phyloP scores from a whole-genome alignment of 805 yeast species.

The Hanseniaspora jakobsenii region DNA sequence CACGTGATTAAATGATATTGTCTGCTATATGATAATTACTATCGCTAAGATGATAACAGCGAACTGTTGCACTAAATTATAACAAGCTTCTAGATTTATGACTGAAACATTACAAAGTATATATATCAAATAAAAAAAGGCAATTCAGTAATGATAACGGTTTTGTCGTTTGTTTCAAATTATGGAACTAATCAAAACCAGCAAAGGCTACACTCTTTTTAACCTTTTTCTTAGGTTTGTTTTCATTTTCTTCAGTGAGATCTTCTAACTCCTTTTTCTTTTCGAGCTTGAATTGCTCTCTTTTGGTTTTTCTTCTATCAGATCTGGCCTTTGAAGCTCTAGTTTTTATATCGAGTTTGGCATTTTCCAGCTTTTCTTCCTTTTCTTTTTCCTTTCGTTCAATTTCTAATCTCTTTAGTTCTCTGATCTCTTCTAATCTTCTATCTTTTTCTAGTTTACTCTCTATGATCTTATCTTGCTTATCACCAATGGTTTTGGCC shows the following conservation, averaged over 20 bases:
- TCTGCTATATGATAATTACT: no score
- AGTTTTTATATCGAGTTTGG: constrained; percentile 62
- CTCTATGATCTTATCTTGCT: constrained; percentile 64
- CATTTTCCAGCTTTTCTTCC: constrained; percentile 55
- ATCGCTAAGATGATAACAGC: no score
- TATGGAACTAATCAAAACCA: constrained; percentile 8
- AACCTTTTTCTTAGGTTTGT: constrained; percentile 11
- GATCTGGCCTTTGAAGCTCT: constrained; percentile 62
- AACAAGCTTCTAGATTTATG: no score
- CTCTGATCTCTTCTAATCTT: constrained; percentile 81
- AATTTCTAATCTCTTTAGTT: constrained; percentile 71
- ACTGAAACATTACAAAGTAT: no score
- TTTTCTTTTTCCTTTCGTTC: constrained; percentile 71
- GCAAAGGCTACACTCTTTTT: constrained; percentile 17
- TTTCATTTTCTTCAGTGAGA: not conserved
- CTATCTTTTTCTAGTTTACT: constrained; percentile 83
- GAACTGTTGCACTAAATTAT: no score
- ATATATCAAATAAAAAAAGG: not conserved
- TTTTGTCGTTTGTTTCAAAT: no score
- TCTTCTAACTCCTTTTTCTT: constrained; percentile 7
- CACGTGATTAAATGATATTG: no score
- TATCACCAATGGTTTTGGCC: constrained; percentile 70
- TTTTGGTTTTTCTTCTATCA: constrained; percentile 46
- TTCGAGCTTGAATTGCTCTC: constrained; percentile 19
- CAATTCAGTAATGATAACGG: not conserved